Evolutionary conservation across 306 rosid genomes (phyloP).

Genomic region (Pyrus communis): DNA sequence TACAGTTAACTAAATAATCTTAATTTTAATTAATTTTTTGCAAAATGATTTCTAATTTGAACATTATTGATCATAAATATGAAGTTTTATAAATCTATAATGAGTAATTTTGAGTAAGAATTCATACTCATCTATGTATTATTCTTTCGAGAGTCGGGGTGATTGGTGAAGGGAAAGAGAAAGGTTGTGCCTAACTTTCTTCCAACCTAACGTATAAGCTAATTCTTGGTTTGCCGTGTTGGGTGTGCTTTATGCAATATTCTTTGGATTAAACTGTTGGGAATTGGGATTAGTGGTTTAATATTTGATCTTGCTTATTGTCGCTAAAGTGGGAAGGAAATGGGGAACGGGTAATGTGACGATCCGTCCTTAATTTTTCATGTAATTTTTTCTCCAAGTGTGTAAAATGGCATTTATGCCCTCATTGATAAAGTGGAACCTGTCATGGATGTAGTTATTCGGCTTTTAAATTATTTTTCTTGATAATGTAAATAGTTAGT

Average conservation of each 20-base stretch:
- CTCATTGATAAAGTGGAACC: too few species aligned
- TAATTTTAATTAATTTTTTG: too few species aligned
- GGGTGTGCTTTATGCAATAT: neutral
- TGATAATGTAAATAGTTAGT: too few species aligned
- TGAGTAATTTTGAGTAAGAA: too few species aligned
- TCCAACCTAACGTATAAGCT: neutral
- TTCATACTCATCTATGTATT: too few species aligned
- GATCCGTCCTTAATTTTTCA: too few species aligned
- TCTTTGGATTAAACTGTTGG: neutral
- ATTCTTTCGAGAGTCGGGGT: neutral
- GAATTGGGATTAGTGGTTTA: neutral
- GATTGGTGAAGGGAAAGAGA: neutral
- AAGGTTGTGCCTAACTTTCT: neutral
- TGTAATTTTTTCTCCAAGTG: too few species aligned
- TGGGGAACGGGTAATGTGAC: neutral
- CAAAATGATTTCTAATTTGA: too few species aligned
- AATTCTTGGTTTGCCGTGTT: neutral
- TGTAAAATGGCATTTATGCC: rapidly evolving
- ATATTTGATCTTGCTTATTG: neutral
- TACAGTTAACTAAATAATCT: rapidly evolving
- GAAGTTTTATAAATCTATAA: too few species aligned
- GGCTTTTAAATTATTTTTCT: too few species aligned
- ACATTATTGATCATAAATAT: too few species aligned
- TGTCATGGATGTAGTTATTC: too few species aligned
- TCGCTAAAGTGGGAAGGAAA: neutral